Percentiles rank a stretch among this genome's conserved stretches.
phyloP scores from a whole-genome alignment of 148 eudicot genomes.

The Arctostaphylos glauca region DNA sequence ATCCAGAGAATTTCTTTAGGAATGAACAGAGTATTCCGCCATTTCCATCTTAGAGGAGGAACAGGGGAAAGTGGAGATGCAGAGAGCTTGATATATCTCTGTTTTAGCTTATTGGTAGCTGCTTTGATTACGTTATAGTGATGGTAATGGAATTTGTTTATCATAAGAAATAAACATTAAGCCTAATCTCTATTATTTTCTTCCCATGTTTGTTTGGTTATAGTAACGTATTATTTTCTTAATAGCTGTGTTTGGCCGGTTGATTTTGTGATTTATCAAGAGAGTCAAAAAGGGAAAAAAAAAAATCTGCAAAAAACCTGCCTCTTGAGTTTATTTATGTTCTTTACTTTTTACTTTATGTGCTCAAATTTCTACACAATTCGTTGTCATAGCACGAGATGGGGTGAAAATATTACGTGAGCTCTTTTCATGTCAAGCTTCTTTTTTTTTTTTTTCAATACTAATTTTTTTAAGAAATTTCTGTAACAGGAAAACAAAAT shows the following conservation, averaged over 20 bases:
- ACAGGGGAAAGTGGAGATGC: not conserved
- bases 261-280: not conserved
- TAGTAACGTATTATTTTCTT: not conserved
- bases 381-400: too few relatives aligned
- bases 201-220: not conserved
- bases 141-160: not conserved
- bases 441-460: too few relatives aligned
- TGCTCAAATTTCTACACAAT: too few relatives aligned
- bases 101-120: not conserved
- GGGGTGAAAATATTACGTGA: too few relatives aligned
- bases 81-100: not conserved
- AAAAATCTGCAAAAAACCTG: too few relatives aligned
- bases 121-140: not conserved
- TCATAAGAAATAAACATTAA: not conserved
- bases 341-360: too few relatives aligned
- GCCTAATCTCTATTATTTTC: not conserved
- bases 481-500: too few relatives aligned
- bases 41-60: not conserved
- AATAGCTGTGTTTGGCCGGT: not conserved
- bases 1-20: conserved; percentile 20
- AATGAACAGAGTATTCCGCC: conserved; percentile 21
- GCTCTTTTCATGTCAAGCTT: too few relatives aligned
- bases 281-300: not conserved
- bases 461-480: too few relatives aligned
- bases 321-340: too few relatives aligned